Evolutionary conservation across 345 rosid genomes (phyloP).

Genomic region (Arabidopsis arenosa): DNA sequence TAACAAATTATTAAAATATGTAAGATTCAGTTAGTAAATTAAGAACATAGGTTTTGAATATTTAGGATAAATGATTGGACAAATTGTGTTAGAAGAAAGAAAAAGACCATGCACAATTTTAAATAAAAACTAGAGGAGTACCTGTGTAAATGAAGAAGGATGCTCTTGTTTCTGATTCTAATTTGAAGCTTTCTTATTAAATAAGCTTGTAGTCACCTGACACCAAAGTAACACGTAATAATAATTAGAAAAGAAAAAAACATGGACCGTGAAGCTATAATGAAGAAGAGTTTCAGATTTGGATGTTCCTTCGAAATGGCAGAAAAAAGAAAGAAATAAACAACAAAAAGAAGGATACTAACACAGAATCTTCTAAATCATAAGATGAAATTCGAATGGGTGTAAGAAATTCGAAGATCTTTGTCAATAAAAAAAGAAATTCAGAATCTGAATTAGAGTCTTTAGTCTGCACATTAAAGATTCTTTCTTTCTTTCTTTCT

Average conservation of each 20-base stretch:
- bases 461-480: neutral
- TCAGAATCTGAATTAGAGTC: neutral
- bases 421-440: neutral
- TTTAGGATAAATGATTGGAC: neutral
- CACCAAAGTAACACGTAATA: neutral
- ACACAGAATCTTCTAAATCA: neutral
- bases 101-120: neutral
- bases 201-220: slow-evolving; percentile 9
- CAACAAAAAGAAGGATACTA: neutral
- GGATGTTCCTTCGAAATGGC: slow-evolving; percentile 1
- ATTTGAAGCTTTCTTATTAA: neutral
- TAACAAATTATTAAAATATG: neutral
- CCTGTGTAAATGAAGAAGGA: slow-evolving; percentile 28
- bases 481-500: neutral
- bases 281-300: slow-evolving; percentile 14
- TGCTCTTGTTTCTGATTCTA: slow-evolving; percentile 24
- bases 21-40: neutral
- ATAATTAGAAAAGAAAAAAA: neutral
- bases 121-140: slow-evolving; percentile 3
- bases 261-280: slow-evolving; percentile 2
- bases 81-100: neutral
- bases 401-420: neutral
- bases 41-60: neutral
- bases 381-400: neutral
- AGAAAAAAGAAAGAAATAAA: slow-evolving; percentile 15